These are phyloP conservation scores for Cadophora gregata DNA, from an alignment of 2,329 filamentous ascomycete genomes.

Conservation along the genomic window DNA sequence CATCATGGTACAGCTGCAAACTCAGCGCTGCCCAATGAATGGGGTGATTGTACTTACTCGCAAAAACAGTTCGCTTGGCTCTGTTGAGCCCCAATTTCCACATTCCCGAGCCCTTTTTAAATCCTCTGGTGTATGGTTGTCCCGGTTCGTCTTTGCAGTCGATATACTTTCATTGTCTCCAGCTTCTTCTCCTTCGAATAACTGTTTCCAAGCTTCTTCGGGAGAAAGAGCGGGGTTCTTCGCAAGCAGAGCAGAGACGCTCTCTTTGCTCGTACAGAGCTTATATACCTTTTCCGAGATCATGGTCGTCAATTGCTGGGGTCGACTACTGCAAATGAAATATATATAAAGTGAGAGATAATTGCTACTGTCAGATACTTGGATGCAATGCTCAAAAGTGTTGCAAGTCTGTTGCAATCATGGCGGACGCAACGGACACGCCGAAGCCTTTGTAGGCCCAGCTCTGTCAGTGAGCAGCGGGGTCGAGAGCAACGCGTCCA, in stretches of 20 bases:
- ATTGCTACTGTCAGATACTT: constrained; percentile 7
- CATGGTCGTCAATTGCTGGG: constrained; percentile 38
- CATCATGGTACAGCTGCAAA: constrained; percentile 41
- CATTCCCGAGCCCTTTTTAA: constrained; percentile 62
- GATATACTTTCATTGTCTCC: constrained; percentile 33
- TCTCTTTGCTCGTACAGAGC: constrained; percentile 58
- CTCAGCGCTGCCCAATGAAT: constrained; percentile 17
- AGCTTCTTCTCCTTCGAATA: constrained; percentile 52
- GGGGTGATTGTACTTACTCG: constrained; percentile 48
- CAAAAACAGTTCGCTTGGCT: constrained; percentile 72
- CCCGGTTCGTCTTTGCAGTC: constrained; percentile 33
- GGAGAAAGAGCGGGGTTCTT: constrained; percentile 59
- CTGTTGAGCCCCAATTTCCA: constrained; percentile 68
- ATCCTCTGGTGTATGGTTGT: constrained; percentile 46
- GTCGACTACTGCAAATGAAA: neutral
- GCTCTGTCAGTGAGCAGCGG: neutral
- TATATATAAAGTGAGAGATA: neutral
- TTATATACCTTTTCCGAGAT: constrained; percentile 55
- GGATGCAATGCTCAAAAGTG: neutral
- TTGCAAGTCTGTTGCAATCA: neutral
- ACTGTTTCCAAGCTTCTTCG: constrained; percentile 57
- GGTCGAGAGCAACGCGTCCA: constrained; percentile 13
- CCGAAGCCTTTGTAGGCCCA: constrained; percentile 9
- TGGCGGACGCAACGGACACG: neutral
- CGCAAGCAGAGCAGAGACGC: constrained; percentile 64